Percentiles rank a stretch among this genome's conserved stretches.
Evolutionary conservation across 2,329 filamentous ascomycete genomes (phyloP).

Genomic region (Sporothrix luriei): DNA sequence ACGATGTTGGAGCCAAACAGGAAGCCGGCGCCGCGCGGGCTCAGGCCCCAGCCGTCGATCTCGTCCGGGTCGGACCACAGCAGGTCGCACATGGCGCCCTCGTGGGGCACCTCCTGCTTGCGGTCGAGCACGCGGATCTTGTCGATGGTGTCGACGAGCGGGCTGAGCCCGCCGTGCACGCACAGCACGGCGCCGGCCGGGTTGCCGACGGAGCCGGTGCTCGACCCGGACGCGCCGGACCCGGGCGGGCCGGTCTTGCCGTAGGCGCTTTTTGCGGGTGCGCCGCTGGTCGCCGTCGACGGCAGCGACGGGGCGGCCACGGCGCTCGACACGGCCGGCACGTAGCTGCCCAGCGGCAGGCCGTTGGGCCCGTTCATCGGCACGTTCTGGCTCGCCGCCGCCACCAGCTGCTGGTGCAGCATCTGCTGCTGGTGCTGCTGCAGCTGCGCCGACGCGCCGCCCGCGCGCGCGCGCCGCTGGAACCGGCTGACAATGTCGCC

Average conservation of each 20-base stretch:
- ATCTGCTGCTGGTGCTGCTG: conserved; percentile 39
- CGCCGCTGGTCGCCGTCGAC: neutral
- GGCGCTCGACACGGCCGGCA: conserved; percentile 4
- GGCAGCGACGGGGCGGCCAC: neutral
- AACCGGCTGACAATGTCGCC: conserved; percentile 78
- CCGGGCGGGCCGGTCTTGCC: conserved; percentile 66
- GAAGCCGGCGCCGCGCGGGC: conserved; percentile 91
- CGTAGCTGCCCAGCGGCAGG: conserved; percentile 34
- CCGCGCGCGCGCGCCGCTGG: conserved; percentile 50
- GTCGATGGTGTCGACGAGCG: conserved; percentile 88
- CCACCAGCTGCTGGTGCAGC: conserved; percentile 33
- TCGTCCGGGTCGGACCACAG: conserved; percentile 98
- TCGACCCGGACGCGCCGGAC: conserved; percentile 73
- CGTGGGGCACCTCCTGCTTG: conserved; percentile 97
- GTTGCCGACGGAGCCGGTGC: conserved; percentile 65
- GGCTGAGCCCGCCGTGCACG: conserved; percentile 90
- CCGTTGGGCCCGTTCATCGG: conserved; percentile 14
- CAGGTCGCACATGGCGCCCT: conserved; percentile 98
- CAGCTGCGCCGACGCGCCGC: conserved; percentile 36
- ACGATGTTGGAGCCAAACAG: conserved; percentile 95
- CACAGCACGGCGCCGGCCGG: conserved; percentile 84
- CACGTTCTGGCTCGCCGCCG: conserved; percentile 16
- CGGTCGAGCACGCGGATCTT: conserved; percentile 93
- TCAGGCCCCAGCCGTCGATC: conserved; percentile 94
- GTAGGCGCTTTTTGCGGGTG: conserved; percentile 25